Conservation (phyloP, 192 early-diverging fungal genomes). For the Rhizophlyctis rosea region DNA sequence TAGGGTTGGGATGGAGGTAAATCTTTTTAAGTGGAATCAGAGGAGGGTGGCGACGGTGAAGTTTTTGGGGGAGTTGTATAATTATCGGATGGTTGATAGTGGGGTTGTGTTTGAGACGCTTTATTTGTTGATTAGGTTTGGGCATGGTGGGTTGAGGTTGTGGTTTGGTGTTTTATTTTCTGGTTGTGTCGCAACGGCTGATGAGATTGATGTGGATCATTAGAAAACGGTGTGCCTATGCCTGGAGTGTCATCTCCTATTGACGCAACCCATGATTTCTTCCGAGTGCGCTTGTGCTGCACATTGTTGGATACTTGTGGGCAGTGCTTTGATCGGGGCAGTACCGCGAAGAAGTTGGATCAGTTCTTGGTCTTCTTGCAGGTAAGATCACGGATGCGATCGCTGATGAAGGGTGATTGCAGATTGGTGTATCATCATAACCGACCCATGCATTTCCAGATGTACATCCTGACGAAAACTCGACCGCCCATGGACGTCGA, state of each 20-base stretch:
- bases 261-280: conserved; percentile 85
- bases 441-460: conserved; percentile 25
- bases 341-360: conserved; percentile 62
- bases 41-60: conserved; percentile 73
- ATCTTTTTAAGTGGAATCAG: conserved; percentile 92
- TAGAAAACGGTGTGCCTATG: conserved; percentile 53
- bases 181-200: background rate
- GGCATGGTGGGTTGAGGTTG: conserved; percentile 62
- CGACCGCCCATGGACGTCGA: conserved; percentile 83
- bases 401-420: background rate
- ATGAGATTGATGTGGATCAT: conserved; percentile 39
- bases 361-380: conserved; percentile 80
- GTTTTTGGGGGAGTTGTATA: conserved; percentile 91
- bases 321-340: conserved; percentile 69
- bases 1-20: conserved; percentile 84
- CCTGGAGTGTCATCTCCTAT: conserved; percentile 53
- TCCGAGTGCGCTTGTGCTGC: conserved; percentile 85
- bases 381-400: conserved; percentile 32
- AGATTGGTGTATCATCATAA: background rate
- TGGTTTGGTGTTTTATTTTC: background rate
- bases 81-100: conserved; percentile 81
- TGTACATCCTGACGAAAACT: conserved; percentile 86
- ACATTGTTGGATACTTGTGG: conserved; percentile 87
- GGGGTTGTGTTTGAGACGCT: conserved; percentile 79
- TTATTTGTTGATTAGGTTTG: conserved; percentile 77